Conservation (phyloP, 768 basidiomycete species). For the Lentinula sp. region DNA sequence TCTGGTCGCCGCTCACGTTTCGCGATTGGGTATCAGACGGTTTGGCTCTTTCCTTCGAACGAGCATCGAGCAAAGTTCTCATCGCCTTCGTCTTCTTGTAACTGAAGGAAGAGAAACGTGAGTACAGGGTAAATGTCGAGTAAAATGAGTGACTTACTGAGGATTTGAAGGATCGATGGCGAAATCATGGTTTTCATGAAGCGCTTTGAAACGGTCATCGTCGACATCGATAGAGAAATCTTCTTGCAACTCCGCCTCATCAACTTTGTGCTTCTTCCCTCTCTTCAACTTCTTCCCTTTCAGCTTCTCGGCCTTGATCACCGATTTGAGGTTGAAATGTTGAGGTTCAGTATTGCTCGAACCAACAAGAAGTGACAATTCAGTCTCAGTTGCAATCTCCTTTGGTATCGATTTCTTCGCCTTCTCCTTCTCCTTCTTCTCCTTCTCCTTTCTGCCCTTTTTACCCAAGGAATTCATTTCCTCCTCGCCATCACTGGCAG, state of each 20-base stretch:
- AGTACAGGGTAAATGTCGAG: not conserved
- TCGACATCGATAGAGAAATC: slow-evolving; percentile 79
- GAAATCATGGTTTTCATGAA: slow-evolving; percentile 87
- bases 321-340: slow-evolving; percentile 89
- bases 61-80: slow-evolving; percentile 77
- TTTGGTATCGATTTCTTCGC: slow-evolving; percentile 14
- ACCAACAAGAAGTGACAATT: slow-evolving; percentile 56
- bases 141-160: slow-evolving; percentile 51
- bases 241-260: slow-evolving; percentile 67
- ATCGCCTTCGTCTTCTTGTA: slow-evolving; percentile 93
- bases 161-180: slow-evolving; percentile 97
- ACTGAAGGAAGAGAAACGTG: slow-evolving; percentile 30
- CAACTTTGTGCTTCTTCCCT: slow-evolving; percentile 33
- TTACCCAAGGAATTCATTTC: slow-evolving; percentile 13
- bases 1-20: slow-evolving; percentile 20
- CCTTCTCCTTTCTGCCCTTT: slow-evolving; percentile 12
- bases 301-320: slow-evolving; percentile 82
- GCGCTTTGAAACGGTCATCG: slow-evolving; percentile 81
- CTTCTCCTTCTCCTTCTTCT: slow-evolving; percentile 10
- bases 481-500: slow-evolving; percentile 34
- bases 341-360: slow-evolving; percentile 52
- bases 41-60: slow-evolving; percentile 48
- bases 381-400: slow-evolving; percentile 49
- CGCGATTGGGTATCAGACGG: slow-evolving; percentile 10
- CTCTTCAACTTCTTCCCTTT: slow-evolving; percentile 39